phyloP scores from a whole-genome alignment of 2,329 filamentous ascomycete species.

The Xylaria digitata region DNA sequence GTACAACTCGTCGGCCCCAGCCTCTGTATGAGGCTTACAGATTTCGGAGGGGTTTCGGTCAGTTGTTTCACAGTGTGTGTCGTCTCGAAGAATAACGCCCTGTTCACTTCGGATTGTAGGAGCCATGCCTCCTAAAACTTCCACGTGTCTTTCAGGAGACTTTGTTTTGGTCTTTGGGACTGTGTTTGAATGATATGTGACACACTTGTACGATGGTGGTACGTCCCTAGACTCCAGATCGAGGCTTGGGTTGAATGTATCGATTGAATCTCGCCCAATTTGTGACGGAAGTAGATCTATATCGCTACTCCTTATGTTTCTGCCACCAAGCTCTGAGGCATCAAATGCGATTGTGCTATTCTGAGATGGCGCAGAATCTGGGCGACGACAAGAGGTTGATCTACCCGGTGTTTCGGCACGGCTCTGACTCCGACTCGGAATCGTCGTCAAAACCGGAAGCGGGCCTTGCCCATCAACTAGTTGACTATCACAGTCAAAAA shows the following conservation, averaged over 20 bases:
- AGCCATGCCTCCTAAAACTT: conserved; percentile 44
- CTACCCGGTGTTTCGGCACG: conserved; percentile 21
- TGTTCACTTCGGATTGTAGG: conserved; percentile 51
- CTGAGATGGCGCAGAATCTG: conserved; percentile 38
- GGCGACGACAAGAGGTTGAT: conserved; percentile 25
- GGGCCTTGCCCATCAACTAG: conserved; percentile 30
- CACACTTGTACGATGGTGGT: conserved; percentile 42
- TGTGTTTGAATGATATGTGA: conserved; percentile 40
- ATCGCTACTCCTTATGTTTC: conserved; percentile 43
- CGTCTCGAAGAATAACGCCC: conserved; percentile 48
- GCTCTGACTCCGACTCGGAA: conserved; percentile 25
- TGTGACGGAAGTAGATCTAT: conserved; percentile 51
- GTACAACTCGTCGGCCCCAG: conserved; percentile 7
- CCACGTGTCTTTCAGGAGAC: conserved; percentile 45
- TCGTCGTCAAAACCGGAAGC: conserved; percentile 15
- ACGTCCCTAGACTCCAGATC: conserved; percentile 46
- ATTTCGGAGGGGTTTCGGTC: conserved; percentile 28
- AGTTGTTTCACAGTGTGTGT: conserved; percentile 39
- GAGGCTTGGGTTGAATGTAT: conserved; percentile 48
- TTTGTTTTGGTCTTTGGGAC: conserved; percentile 45
- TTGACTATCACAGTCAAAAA: conserved; percentile 43
- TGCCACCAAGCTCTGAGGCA: conserved; percentile 26
- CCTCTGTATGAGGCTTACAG: conserved; percentile 9
- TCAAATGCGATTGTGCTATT: conserved; percentile 35
- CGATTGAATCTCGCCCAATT: conserved; percentile 47